A percentile compares a stretch with the other conserved stretches of the same genome.
Evolutionary conservation across 371 early-diverging fungal genomes (phyloP).

Genomic region (Dinochytrium kinnereticum): DNA sequence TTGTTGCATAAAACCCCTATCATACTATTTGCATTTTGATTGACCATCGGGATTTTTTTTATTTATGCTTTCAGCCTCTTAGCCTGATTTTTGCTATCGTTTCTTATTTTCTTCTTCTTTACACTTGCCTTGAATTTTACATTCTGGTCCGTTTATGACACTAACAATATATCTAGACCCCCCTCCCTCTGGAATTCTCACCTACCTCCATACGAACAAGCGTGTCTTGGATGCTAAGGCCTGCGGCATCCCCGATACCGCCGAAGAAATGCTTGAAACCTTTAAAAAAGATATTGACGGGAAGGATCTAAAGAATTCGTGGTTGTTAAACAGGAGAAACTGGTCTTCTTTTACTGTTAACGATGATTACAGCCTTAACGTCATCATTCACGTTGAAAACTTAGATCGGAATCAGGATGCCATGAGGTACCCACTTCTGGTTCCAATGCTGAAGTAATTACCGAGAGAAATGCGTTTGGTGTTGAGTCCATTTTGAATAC

Average conservation of each 20-base stretch:
- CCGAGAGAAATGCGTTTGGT: too few relatives aligned
- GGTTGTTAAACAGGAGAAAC: conserved; percentile 52
- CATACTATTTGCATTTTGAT: too few relatives aligned
- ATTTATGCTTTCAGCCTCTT: too few relatives aligned
- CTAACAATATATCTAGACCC: conserved; percentile 19
- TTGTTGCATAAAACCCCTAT: too few relatives aligned
- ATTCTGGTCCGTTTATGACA: too few relatives aligned
- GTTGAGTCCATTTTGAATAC: too few relatives aligned
- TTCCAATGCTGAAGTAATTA: background rate
- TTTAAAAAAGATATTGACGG: conserved; percentile 60
- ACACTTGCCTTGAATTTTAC: background rate
- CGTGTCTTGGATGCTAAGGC: conserved; percentile 3
- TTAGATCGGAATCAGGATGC: conserved; percentile 23
- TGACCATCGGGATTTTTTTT: background rate
- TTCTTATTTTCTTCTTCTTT: background rate
- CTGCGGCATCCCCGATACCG: conserved; percentile 38
- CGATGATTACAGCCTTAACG: conserved; percentile 9
- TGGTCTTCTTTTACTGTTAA: conserved; percentile 20
- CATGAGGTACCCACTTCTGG: background rate
- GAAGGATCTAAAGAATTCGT: conserved; percentile 38
- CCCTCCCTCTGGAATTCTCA: conserved; percentile 6
- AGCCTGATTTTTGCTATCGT: too few relatives aligned
- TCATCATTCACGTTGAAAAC: conserved; percentile 25
- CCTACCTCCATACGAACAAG: conserved; percentile 20
- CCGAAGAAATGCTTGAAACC: conserved; percentile 57